phyloP scores from a whole-genome alignment of 1,284 basidiomycete genomes.

The Trichosporon inkin region DNA sequence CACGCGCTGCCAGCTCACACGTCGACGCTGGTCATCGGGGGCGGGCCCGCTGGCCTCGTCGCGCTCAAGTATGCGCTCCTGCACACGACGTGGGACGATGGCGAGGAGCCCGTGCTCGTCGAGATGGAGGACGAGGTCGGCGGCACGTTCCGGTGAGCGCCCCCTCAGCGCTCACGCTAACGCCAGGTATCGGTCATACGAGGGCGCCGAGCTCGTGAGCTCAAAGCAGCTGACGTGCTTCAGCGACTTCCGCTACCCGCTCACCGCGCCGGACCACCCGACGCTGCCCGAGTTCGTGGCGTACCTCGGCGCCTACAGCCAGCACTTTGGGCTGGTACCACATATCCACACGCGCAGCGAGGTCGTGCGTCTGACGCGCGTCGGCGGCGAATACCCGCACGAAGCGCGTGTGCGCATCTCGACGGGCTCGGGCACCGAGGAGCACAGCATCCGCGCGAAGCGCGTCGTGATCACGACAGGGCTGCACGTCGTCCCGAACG shows the following conservation, averaged over 20 bases:
- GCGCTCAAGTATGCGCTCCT: conserved; percentile 59
- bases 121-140: conserved; percentile 62
- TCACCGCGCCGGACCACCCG: conserved; percentile 59
- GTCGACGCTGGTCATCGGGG: conserved; percentile 52
- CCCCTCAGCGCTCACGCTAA: background rate
- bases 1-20: conserved; percentile 22
- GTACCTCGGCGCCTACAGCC: conserved; percentile 57
- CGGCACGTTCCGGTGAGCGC: conserved; percentile 56
- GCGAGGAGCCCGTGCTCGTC: conserved; percentile 57
- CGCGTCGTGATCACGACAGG: conserved; percentile 11
- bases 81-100: conserved; percentile 47
- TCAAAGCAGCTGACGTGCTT: conserved; percentile 60
- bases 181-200: conserved; percentile 38
- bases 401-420: background rate
- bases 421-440: background rate
- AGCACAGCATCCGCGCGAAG: conserved; percentile 1
- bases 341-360: background rate
- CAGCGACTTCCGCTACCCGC: conserved; percentile 58
- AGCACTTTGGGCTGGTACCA: background rate
- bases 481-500: conserved; percentile 55
- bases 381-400: background rate
- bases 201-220: conserved; percentile 55
- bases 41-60: conserved; percentile 62
- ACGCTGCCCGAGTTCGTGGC: conserved; percentile 58
- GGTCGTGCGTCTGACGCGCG: background rate